Base-by-base conservation (phyloP, 2,329 filamentous ascomycete species). In the Aspergillus chevalieri region DNA sequence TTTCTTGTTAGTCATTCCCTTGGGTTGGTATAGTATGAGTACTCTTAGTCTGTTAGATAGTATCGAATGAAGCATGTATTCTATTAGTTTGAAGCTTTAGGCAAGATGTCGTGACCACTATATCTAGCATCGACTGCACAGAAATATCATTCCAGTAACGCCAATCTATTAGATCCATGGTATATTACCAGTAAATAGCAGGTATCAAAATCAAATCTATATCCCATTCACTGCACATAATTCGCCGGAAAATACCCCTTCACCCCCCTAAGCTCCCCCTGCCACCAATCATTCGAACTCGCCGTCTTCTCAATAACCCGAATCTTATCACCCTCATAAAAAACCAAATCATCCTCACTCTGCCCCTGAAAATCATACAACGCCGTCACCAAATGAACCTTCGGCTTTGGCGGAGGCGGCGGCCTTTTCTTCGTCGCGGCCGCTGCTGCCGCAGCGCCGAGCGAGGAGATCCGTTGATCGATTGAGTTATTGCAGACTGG, bases 251-350 rank as follows among this genome's bases (percentile, higher is more conserved):
- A 94, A 57, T 76, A 83, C 3, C 89, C 89, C 62, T 77, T 79
- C 22, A 74, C 66, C 0, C 88, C 88, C 38, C 75, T 74, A 12
- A 91, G 55, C 67, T 93, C 87, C 10, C 89, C 89, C 53, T 88
- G 81, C 89, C 89, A 94, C 88, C 89, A 94, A 64, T 93, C 89
- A 69, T 93, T 86, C 19, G 82, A 85, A 53, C 84, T 89, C 6
- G 82, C 79, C 2, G 89, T 93, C 73, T 86, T 89, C 72, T 87
- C 87, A 28, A 90, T 63, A 3, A 94, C 84, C 43, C 78, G 81
- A 58, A 94, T 94, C 45, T 79, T 76, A 61, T 93, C 89, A 2
- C 88, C 89, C 66, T 91, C 86, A 26, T 76, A 75, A 63, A 94
- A 94, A 2, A 78, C 78, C 46, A 94, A 65, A 65, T 94, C 89